Conservation (phyloP, 768 basidiomycete genomes). For the Mycena kentingensis region DNA sequence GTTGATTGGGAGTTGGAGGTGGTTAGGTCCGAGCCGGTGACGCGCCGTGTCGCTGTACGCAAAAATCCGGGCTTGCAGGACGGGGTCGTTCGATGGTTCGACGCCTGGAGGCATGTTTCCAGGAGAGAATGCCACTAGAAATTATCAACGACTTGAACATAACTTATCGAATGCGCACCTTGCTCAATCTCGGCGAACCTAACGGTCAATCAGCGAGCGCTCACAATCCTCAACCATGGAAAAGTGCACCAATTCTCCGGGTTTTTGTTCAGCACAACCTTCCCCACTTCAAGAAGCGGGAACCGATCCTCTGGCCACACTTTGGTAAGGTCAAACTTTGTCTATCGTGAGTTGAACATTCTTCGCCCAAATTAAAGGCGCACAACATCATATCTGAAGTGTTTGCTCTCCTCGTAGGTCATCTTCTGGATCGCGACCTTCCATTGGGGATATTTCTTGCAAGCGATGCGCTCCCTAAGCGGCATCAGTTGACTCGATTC, state of each 20-base stretch:
- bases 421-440: slow-evolving; percentile 18
- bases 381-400: slow-evolving; percentile 20
- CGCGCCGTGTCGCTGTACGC: slow-evolving; percentile 14
- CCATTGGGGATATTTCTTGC: slow-evolving; percentile 15
- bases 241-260: slow-evolving; percentile 17
- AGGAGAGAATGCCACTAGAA: slow-evolving; percentile 17
- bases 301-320: slow-evolving; percentile 19
- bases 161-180: no score
- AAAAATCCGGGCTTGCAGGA: slow-evolving; percentile 20
- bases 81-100: slow-evolving; percentile 23
- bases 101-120: slow-evolving; percentile 19
- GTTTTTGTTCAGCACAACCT: slow-evolving; percentile 21
- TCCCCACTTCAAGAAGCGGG: slow-evolving; percentile 13
- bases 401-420: slow-evolving; percentile 18
- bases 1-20: slow-evolving; percentile 20
- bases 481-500: background rate
- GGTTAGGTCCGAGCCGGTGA: slow-evolving; percentile 22
- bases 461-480: slow-evolving; percentile 14
- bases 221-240: no score
- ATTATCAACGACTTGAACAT: background rate
- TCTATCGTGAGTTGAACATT: background rate
- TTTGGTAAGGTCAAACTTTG: slow-evolving; percentile 20
- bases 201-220: background rate
- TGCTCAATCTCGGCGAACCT: slow-evolving; percentile 24
- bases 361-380: background rate